These are phyloP conservation scores for Pichia sp. DNA, from an alignment of 1,139 yeast genomes.

Conservation along the genomic window DNA sequence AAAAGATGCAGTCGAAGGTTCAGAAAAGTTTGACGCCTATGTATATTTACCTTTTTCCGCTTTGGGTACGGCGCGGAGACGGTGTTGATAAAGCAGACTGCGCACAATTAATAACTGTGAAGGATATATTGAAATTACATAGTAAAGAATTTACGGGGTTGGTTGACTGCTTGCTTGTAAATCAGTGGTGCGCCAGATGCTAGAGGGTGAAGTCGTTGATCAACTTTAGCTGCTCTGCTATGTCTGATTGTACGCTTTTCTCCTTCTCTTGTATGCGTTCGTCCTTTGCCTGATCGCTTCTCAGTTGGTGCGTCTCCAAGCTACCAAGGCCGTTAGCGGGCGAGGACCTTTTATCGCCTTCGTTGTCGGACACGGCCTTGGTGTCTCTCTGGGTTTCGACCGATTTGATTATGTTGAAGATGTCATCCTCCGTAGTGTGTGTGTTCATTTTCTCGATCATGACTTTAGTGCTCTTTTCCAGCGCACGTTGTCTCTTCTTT, in stretches of 20 bases:
- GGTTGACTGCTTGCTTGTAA: too few species aligned
- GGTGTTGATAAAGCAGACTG: neutral
- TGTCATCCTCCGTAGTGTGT: constrained; percentile 34
- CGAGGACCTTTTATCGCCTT: constrained; percentile 7
- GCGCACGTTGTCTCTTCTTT: constrained; percentile 17
- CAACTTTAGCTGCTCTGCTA: constrained; percentile 55
- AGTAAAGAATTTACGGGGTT: neutral
- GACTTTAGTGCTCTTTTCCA: constrained; percentile 18
- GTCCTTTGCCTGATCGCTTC: constrained; percentile 41
- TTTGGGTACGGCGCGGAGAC: neutral
- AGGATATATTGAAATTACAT: neutral
- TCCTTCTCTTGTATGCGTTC: constrained; percentile 40
- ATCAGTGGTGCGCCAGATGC: neutral
- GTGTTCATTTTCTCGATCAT: constrained; percentile 45
- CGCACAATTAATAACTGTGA: neutral
- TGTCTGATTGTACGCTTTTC: constrained; percentile 46
- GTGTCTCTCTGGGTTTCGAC: constrained; percentile 19
- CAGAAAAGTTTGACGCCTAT: neutral
- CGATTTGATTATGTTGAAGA: constrained; percentile 32
- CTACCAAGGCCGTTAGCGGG: constrained; percentile 29
- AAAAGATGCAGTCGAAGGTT: neutral
- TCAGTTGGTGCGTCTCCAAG: constrained; percentile 21
- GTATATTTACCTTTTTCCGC: neutral
- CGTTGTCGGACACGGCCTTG: constrained; percentile 16
- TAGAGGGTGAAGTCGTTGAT: constrained; percentile 29